phyloP scores from a whole-genome alignment of 2,329 filamentous ascomycete species.

The Rhytidhysteron rufulum region DNA sequence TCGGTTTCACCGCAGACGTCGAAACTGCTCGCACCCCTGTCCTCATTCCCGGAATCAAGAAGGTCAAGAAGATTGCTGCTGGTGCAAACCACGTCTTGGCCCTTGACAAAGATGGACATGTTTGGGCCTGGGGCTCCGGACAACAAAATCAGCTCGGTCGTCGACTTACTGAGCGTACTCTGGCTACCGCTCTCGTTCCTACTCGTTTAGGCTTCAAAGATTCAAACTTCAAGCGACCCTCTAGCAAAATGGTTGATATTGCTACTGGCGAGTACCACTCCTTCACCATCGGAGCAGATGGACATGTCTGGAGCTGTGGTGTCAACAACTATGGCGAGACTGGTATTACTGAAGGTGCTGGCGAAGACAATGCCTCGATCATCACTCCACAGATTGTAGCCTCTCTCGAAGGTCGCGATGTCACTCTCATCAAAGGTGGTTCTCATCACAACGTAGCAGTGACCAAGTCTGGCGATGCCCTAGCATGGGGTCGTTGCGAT shows the following conservation, averaged over 20 bases:
- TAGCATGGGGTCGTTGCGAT: conserved; percentile 60
- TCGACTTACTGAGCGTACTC: conserved; percentile 58
- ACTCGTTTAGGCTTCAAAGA: conserved; percentile 54
- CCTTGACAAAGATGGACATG: conserved; percentile 60
- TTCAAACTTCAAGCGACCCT: conserved; percentile 26
- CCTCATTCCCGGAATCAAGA: conserved; percentile 60
- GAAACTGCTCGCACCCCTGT: conserved; percentile 41
- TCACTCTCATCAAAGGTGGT: conserved; percentile 67
- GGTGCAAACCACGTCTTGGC: conserved; percentile 71
- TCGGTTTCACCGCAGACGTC: conserved; percentile 56
- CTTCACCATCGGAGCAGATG: conserved; percentile 67
- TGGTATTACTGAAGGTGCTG: conserved; percentile 60
- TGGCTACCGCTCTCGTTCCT: conserved; percentile 53
- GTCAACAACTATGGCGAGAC: conserved; percentile 85
- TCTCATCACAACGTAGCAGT: conserved; percentile 68
- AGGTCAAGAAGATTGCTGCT: conserved; percentile 60
- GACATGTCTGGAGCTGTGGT: conserved; percentile 76
- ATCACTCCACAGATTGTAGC: conserved; percentile 63
- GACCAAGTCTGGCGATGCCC: conserved; percentile 51
- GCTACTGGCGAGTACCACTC: conserved; percentile 76
- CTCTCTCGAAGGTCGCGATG: conserved; percentile 59
- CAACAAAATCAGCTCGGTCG: conserved; percentile 69
- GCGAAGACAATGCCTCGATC: conserved; percentile 67
- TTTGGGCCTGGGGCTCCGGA: conserved; percentile 69
- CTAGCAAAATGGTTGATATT: conserved; percentile 57